Conservation (phyloP, 192 early-diverging fungal species). For the Powellomyces hirtus region DNA sequence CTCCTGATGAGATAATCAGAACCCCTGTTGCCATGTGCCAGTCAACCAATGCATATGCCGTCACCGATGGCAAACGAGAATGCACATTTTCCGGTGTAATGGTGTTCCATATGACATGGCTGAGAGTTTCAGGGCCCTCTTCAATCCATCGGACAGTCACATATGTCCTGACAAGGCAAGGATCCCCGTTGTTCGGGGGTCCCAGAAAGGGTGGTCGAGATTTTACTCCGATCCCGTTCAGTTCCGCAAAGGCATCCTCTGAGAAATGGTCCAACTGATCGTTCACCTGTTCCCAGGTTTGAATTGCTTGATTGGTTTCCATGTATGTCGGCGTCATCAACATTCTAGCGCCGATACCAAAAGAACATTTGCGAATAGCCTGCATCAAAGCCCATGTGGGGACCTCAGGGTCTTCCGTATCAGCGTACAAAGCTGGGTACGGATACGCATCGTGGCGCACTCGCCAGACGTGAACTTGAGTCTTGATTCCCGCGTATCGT, state of each 20-base stretch:
- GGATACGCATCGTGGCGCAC: background rate
- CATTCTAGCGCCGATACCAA: background rate
- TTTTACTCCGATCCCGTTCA: background rate
- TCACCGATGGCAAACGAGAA: background rate
- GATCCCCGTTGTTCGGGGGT: background rate
- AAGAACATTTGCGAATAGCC: background rate
- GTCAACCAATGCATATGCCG: background rate
- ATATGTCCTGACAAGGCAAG: background rate
- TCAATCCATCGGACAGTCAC: background rate
- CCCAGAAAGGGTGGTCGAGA: background rate
- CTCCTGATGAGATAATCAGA: background rate
- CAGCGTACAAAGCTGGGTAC: background rate
- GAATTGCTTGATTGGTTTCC: background rate
- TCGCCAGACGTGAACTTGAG: slow-evolving; percentile 2
- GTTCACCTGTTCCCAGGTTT: background rate
- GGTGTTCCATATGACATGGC: background rate
- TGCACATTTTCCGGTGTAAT: background rate
- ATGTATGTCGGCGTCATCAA: background rate
- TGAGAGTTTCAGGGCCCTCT: background rate
- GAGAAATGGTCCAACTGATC: background rate
- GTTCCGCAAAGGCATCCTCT: background rate
- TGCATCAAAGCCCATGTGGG: background rate
- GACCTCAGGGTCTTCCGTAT: background rate
- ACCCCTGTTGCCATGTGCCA: background rate
- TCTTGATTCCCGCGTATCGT: background rate